These are phyloP conservation scores for Hyphopichia wangnamkhiaoensis DNA, from an alignment of 1,139 yeast genomes.

Conservation along the genomic window DNA sequence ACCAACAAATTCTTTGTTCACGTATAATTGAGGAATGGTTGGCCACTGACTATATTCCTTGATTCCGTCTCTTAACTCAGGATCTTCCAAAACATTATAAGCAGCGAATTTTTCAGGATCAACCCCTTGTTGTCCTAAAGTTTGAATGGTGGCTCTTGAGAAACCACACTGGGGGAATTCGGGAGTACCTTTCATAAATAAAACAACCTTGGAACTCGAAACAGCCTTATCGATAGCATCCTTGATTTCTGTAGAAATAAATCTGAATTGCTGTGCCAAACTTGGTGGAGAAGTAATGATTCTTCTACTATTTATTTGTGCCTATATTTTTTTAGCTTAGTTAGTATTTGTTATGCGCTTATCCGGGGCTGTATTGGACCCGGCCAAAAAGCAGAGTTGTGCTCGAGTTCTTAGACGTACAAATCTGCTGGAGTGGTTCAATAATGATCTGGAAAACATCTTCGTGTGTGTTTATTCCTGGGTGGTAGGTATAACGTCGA, in stretches of 20 bases:
- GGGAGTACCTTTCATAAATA: conserved; percentile 97
- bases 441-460: conserved; percentile 29
- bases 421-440: conserved; percentile 17
- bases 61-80: conserved; percentile 88
- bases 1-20: conserved; percentile 84
- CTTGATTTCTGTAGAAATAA: conserved; percentile 74
- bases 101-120: conserved; percentile 97
- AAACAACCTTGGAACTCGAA: conserved; percentile 85
- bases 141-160: conserved; percentile 90
- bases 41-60: conserved; percentile 97
- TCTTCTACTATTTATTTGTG: conserved; percentile 3
- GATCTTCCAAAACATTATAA: conserved; percentile 92
- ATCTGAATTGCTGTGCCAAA: conserved; percentile 34
- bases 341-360: not conserved
- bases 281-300: not conserved
- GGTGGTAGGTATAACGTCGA: conserved; percentile 3
- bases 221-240: conserved; percentile 86
- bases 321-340: conserved; percentile 9
- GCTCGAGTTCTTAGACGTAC: conserved; percentile 15
- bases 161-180: conserved; percentile 98
- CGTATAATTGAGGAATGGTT: conserved; percentile 77
- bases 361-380: not conserved
- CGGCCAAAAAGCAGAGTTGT: not conserved
- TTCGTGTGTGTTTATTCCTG: no score
- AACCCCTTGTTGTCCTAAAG: conserved; percentile 95